phyloP scores from a whole-genome alignment of 805 yeast species.

The Diddensiella santjacobensis region DNA sequence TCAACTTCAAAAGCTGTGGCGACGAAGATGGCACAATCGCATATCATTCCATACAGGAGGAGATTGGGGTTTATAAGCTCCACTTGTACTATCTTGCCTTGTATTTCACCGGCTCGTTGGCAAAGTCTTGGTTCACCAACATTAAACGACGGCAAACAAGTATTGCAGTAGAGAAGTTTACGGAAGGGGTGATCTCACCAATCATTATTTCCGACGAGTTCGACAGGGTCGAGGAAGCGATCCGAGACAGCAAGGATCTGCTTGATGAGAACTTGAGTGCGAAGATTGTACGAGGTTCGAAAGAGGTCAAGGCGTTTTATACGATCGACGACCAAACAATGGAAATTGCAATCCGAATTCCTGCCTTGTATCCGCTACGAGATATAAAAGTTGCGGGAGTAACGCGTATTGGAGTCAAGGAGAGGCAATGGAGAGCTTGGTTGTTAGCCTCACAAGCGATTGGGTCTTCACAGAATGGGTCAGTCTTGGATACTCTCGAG shows the following conservation, averaged over 20 bases:
- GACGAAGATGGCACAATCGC: neutral
- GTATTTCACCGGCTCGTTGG: constrained; percentile 50
- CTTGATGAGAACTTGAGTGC: constrained; percentile 44
- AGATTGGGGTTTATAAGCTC: constrained; percentile 27
- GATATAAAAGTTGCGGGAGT: constrained; percentile 75
- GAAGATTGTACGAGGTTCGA: constrained; percentile 54
- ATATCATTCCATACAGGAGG: constrained; percentile 28
- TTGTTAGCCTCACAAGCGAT: constrained; percentile 83
- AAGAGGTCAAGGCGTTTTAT: constrained; percentile 70
- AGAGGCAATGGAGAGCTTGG: constrained; percentile 94
- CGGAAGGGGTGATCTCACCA: constrained; percentile 61
- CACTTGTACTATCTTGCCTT: constrained; percentile 52
- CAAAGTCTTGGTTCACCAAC: constrained; percentile 55
- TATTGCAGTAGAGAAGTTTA: constrained; percentile 56
- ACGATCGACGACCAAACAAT: constrained; percentile 82
- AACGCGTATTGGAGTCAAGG: constrained; percentile 80
- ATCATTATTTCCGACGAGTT: constrained; percentile 56
- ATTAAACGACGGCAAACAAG: constrained; percentile 66
- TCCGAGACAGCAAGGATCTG: constrained; percentile 24
- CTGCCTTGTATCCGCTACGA: constrained; percentile 71
- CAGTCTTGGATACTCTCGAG: constrained; percentile 60
- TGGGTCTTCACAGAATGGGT: constrained; percentile 53
- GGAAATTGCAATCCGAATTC: constrained; percentile 73
- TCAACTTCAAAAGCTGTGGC: constrained; percentile 1
- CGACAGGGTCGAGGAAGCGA: constrained; percentile 43